phyloP scores from a whole-genome alignment of 2,329 filamentous ascomycete species.

The Colletotrichum liriopes region DNA sequence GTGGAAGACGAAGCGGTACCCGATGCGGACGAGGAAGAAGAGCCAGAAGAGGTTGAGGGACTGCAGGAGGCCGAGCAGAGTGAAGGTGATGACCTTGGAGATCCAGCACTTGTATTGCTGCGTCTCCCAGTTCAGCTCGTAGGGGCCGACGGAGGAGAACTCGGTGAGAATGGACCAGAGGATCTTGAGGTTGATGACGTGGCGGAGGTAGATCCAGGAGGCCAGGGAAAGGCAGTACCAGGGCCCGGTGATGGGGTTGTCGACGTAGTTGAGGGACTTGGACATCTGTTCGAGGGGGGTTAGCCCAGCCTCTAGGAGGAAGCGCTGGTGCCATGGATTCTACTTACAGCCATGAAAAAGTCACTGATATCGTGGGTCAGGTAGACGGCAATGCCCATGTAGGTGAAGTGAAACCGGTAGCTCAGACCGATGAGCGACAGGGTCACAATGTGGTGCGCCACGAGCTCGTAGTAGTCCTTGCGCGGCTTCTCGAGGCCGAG shows the following conservation, averaged over 20 bases:
- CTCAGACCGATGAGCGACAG: conserved; percentile 77
- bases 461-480: conserved; percentile 83
- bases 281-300: conserved; percentile 65
- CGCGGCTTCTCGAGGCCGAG: conserved; percentile 80
- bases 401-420: conserved; percentile 84
- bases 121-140: conserved; percentile 71
- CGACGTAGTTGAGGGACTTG: conserved; percentile 81
- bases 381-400: conserved; percentile 82
- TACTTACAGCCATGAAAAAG: conserved; percentile 81
- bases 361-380: conserved; percentile 83
- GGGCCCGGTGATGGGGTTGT: conserved; percentile 72
- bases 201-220: conserved; percentile 80
- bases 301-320: neutral
- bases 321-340: no score
- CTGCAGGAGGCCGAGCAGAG: conserved; percentile 68
- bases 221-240: conserved; percentile 78
- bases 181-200: conserved; percentile 76
- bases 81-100: conserved; percentile 67
- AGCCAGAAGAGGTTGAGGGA: conserved; percentile 75
- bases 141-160: conserved; percentile 71
- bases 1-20: conserved; percentile 66
- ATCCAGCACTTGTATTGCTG: conserved; percentile 74
- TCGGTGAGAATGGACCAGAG: conserved; percentile 71
- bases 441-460: conserved; percentile 81
- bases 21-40: conserved; percentile 70